phyloP scores from a whole-genome alignment of 441 rosid genomes.

The Melianthus villosus region DNA sequence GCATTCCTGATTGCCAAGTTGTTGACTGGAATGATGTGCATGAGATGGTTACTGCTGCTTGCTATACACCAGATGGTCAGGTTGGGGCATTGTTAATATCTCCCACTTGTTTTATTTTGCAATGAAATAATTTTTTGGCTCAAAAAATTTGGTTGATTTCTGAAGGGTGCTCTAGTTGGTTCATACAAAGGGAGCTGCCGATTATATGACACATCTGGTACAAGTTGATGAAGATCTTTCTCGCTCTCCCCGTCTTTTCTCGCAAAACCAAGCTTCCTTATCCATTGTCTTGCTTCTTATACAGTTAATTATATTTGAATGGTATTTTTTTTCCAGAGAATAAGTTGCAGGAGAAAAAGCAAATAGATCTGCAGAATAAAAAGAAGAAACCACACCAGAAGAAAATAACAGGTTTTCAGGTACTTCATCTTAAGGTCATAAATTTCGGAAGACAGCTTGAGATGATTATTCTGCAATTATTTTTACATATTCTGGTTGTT shows the following conservation, averaged over 20 bases:
- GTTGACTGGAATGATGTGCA: conserved; percentile 95
- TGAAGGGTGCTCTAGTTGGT: conserved; percentile 90
- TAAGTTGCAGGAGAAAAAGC: conserved; percentile 66
- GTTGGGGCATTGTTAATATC: conserved; percentile 20
- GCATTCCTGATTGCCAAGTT: conserved; percentile 85
- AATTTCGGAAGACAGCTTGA: background rate
- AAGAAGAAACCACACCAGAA: conserved; percentile 84
- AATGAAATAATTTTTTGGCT: conserved; percentile 5
- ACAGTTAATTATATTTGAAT: no score
- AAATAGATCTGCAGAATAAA: conserved; percentile 70
- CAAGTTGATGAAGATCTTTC: conserved; percentile 8
- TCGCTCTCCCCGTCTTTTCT: background rate
- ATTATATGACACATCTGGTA: conserved; percentile 60
- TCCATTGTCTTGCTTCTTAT: background rate
- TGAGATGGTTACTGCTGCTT: conserved; percentile 98
- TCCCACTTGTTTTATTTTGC: conserved; percentile 2
- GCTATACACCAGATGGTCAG: conserved; percentile 97
- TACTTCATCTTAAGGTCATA: conserved; percentile 10
- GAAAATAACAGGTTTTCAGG: conserved; percentile 98
- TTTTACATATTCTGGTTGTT: no score
- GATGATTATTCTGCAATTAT: background rate
- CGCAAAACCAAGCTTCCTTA: no score
- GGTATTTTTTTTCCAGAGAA: conserved; percentile 41
- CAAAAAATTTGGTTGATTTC: conserved; percentile 14
- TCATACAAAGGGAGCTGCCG: conserved; percentile 87